A percentile compares a stretch with the other conserved stretches of the same genome.
Conservation (phyloP, 208 protist species). For the Trypanosoma avium region DNA sequence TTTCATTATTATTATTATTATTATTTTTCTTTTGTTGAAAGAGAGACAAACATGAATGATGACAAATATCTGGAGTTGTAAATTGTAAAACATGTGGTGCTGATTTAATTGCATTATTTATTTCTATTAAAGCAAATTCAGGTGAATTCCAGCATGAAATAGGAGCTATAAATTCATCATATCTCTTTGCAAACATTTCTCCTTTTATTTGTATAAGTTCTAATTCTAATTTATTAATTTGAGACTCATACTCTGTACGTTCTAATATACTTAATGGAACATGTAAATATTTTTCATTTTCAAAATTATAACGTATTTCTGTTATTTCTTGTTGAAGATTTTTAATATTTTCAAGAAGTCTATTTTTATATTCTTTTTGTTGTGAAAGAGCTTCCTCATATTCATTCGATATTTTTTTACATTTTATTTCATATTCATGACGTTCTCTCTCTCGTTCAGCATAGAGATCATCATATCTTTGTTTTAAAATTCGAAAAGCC, state of each 20-base stretch:
- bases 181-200: constrained; percentile 11
- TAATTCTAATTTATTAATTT: neutral
- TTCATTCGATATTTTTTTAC: neutral
- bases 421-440: constrained; percentile 4
- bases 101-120: constrained; percentile 10
- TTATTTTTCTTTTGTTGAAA: constrained; percentile 16
- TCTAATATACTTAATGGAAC: constrained; percentile 7
- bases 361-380: constrained; percentile 19
- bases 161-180: constrained; percentile 16
- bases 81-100: constrained; percentile 41
- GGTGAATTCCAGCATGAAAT: constrained; percentile 7
- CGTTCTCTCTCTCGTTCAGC: constrained; percentile 13
- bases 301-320: neutral
- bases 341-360: constrained; percentile 8
- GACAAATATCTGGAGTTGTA: constrained; percentile 34
- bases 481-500: constrained; percentile 22
- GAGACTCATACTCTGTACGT: constrained; percentile 3
- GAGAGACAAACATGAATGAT: constrained; percentile 18
- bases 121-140: neutral
- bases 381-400: constrained; percentile 22
- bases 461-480: constrained; percentile 24
- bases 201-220: constrained; percentile 16
- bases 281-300: constrained; percentile 4
- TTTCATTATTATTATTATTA: neutral
- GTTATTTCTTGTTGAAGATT: constrained; percentile 5